These are phyloP conservation scores for Yamadazyma endophytica DNA, from an alignment of 805 yeast species.

Conservation along the genomic window DNA sequence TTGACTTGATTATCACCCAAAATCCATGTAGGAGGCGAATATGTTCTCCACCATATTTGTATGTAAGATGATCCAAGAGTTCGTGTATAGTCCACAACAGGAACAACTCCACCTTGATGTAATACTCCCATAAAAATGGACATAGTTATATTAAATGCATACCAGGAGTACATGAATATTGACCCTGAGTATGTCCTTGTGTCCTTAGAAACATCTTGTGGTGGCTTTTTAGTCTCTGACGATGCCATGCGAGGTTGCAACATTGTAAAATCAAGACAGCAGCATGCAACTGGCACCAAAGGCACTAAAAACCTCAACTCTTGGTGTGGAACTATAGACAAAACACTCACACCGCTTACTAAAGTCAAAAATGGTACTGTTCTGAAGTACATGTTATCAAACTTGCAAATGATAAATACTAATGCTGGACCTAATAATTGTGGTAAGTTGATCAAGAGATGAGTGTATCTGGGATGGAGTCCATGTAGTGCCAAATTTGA, in stretches of 20 bases:
- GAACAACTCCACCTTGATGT: constrained; percentile 90
- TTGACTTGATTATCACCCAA: constrained; percentile 28
- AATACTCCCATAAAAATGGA: constrained; percentile 68
- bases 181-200: constrained; percentile 13
- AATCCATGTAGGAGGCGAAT: constrained; percentile 90
- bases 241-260: constrained; percentile 5
- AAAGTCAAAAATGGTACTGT: constrained; percentile 59
- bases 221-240: constrained; percentile 8
- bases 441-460: constrained; percentile 71
- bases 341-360: constrained; percentile 53
- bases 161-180: constrained; percentile 44
- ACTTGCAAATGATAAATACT: constrained; percentile 38
- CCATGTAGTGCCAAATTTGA: constrained; percentile 76
- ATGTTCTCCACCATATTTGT: constrained; percentile 89
- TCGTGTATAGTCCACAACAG: constrained; percentile 47
- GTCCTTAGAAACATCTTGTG: constrained; percentile 4
- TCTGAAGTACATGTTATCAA: constrained; percentile 34
- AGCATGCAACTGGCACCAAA: constrained; percentile 62
- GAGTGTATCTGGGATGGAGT: constrained; percentile 73
- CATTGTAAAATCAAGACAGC: constrained; percentile 46
- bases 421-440: constrained; percentile 75
- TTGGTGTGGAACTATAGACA: constrained; percentile 85
- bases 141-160: constrained; percentile 57
- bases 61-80: constrained; percentile 21
- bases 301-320: constrained; percentile 88